Base-by-base conservation (phyloP, 495 filamentous ascomycete genomes). In the Podospora anserina region DNA sequence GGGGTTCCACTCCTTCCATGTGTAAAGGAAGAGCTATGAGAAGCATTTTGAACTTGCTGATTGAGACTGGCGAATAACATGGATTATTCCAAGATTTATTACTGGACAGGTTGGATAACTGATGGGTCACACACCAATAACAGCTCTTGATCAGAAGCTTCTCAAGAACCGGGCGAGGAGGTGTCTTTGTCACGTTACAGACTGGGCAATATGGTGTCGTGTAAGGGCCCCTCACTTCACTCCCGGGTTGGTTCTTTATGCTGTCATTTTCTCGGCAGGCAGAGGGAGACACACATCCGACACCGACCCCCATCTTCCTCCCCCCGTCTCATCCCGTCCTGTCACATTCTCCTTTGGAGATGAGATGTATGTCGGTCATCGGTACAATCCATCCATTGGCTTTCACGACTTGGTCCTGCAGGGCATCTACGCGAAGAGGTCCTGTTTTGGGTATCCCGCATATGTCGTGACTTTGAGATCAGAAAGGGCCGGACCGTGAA, bases 361-460 rank as follows among this genome's bases (percentile, higher is more conserved):
- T 49, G 39, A 49, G 39, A 49, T 49, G 39, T 16, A 49, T 16
- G 39, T 49, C 39, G 39, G 39, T 49, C 9, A 49, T 49, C 9
- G 39, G 39, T 49, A 49, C 39, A 49, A 49, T 13, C 39, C 39
- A 49, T 49, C 39, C 9, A 49, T 49, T 49, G 39, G 39, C 39
- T 49, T 49, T 13, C 2, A 13, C 13, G 0, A 49, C 9, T 49
- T 49, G 39, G 39, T 18, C 39, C 39, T 49, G 39, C 39, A 49
- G 39, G 39, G 39, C 39, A 16, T 9, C 9, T 49, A 58, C n/a
- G 55, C 23, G 55, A 58, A 19, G 23, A 23, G 55, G 18, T 15
- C 6, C 55, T 58, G 55, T 26, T 58, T 58, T 58, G 55, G 55
- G 55, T 58, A 58, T 58, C 55, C 55, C 55, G 55, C 55, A 58